Evolutionary conservation across 2,329 filamentous ascomycete species (phyloP).

Genomic region (Penicillium polonicum): DNA sequence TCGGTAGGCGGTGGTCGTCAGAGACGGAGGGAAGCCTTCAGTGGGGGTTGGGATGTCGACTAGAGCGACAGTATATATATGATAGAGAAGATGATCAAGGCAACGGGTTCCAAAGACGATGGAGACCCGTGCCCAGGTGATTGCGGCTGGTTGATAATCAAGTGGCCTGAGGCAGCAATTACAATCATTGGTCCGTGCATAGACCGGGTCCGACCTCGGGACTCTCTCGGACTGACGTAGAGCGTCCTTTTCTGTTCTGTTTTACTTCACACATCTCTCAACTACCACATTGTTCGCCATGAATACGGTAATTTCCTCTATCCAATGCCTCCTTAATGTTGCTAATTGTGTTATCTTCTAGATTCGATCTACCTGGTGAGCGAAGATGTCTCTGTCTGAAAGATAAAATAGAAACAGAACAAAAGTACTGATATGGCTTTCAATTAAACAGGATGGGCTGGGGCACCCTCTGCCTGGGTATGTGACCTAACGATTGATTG

Average conservation of each 20-base stretch:
- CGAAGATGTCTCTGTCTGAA: slow-evolving; percentile 6
- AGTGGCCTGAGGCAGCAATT: slow-evolving; percentile 28
- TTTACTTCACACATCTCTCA: slow-evolving; percentile 4
- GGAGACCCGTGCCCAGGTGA: no score
- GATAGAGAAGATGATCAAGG: background rate
- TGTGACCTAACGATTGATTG: slow-evolving; percentile 28
- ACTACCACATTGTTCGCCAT: slow-evolving; percentile 33
- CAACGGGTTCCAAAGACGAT: background rate
- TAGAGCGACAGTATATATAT: background rate
- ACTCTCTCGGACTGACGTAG: slow-evolving; percentile 20
- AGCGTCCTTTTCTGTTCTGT: slow-evolving; percentile 12
- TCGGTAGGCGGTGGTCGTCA: background rate
- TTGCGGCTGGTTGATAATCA: slow-evolving; percentile 7
- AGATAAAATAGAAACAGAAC: background rate
- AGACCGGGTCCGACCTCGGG: background rate
- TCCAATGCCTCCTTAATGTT: background rate
- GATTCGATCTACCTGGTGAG: slow-evolving; percentile 61
- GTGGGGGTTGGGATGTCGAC: background rate
- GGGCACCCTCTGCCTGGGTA: slow-evolving; percentile 84
- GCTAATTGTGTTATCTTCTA: slow-evolving; percentile 29
- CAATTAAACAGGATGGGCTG: slow-evolving; percentile 72
- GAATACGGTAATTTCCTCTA: slow-evolving; percentile 51
- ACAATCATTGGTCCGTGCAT: slow-evolving; percentile 8
- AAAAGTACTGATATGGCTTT: slow-evolving; percentile 18
- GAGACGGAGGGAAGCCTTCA: background rate